Evolutionary conservation across 2,329 filamentous ascomycete genomes (phyloP).

Genomic region (Scedosporium dehoogii): DNA sequence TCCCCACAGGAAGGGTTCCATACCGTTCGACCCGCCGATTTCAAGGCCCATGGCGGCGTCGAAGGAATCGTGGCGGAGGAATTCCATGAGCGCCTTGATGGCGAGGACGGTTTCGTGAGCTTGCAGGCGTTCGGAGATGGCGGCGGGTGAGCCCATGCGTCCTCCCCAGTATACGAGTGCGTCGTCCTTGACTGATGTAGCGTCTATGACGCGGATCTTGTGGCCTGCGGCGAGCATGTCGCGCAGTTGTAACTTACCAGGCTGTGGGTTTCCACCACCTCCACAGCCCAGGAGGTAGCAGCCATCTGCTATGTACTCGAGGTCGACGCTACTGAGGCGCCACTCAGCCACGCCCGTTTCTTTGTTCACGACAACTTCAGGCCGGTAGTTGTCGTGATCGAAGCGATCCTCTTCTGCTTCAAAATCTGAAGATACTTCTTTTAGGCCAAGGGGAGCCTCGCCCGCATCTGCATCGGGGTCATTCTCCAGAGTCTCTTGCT

Average conservation of each 20-base stretch:
- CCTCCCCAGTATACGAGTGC: conserved; percentile 45
- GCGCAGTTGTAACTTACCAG: conserved; percentile 38
- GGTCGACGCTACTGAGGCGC: conserved; percentile 47
- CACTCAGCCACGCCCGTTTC: conserved; percentile 34
- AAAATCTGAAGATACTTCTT: not conserved
- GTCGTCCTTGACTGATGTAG: conserved; percentile 37
- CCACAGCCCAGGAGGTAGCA: conserved; percentile 54
- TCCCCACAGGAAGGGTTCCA: conserved; percentile 47
- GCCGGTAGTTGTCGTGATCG: conserved; percentile 29
- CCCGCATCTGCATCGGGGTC: no score
- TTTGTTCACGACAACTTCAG: conserved; percentile 23
- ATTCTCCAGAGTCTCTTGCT: no score
- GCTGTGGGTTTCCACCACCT: conserved; percentile 46
- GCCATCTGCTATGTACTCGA: conserved; percentile 45
- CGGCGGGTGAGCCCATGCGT: conserved; percentile 47
- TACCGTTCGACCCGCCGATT: conserved; percentile 55
- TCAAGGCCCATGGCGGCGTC: conserved; percentile 51
- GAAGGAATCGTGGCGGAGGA: conserved; percentile 34
- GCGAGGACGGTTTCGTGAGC: conserved; percentile 34
- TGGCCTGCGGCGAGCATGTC: conserved; percentile 39
- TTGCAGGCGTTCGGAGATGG: conserved; percentile 48
- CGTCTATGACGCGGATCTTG: conserved; percentile 39
- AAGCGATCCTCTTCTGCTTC: not conserved
- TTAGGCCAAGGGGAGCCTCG: not conserved
- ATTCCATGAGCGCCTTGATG: no score